These are phyloP conservation scores for Dimargaris xerosporica DNA, from an alignment of 192 early-diverging fungal genomes.

Conservation along the genomic window DNA sequence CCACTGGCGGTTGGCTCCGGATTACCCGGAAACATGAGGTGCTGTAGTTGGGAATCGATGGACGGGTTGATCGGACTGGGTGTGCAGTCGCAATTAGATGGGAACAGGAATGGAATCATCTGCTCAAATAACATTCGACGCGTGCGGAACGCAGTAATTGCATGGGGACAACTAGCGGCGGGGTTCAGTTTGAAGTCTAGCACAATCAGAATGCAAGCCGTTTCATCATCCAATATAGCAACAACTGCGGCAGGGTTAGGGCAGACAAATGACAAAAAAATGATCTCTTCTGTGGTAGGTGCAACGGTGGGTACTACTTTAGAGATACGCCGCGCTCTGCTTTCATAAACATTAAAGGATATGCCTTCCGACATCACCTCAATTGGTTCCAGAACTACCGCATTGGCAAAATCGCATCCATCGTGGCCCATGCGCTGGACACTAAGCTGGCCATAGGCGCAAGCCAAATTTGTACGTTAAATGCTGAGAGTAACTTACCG, in stretches of 20 bases:
- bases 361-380: too few species aligned
- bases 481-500: not conserved
- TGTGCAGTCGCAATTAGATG: conserved; percentile 20
- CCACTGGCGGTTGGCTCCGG: not conserved
- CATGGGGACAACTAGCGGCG: conserved; percentile 14
- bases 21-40: conserved; percentile 9
- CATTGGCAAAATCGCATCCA: too few species aligned
- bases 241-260: conserved; percentile 20
- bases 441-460: too few species aligned
- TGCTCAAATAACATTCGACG: conserved; percentile 67
- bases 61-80: conserved; percentile 10
- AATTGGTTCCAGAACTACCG: too few species aligned
- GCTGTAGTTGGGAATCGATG: conserved; percentile 10
- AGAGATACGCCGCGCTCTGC: too few species aligned
- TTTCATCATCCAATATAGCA: conserved; percentile 17
- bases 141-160: conserved; percentile 44
- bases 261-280: conserved; percentile 24
- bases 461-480: not conserved
- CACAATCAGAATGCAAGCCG: conserved; percentile 3
- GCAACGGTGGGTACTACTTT: conserved; percentile 21
- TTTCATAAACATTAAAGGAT: too few species aligned
- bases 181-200: not conserved
- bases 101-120: conserved; percentile 41
- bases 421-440: not conserved
- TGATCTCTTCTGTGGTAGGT: too few species aligned